These are phyloP conservation scores for Microcos paniculata DNA, from an alignment of 345 rosid genomes.

Conservation along the genomic window DNA sequence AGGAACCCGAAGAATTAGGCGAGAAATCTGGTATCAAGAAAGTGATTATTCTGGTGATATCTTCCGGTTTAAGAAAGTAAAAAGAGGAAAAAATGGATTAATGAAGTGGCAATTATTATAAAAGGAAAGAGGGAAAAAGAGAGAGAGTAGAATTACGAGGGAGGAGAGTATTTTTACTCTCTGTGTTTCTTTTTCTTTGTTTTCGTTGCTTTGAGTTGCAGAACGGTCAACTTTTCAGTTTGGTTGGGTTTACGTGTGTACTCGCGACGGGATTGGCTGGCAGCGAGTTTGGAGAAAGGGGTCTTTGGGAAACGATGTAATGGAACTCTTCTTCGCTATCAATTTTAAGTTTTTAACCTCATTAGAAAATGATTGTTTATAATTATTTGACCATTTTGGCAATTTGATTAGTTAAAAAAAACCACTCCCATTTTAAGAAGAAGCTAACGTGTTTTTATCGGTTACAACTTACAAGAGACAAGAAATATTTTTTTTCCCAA, in stretches of 20 bases:
- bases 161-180: not conserved
- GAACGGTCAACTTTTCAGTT: not conserved
- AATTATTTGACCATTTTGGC: not conserved
- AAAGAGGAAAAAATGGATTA: no score
- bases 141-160: not conserved
- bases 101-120: not conserved
- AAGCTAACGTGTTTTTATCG: no score
- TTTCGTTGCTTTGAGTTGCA: not conserved
- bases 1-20: not conserved
- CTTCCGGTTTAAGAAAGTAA: conserved; percentile 10
- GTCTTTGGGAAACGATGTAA: not conserved
- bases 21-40: conserved; percentile 1
- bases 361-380: not conserved
- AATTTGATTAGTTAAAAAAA: no score
- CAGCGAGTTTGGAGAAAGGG: not conserved
- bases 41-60: not conserved
- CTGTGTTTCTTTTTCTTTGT: not conserved
- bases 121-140: not conserved
- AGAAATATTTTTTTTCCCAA: no score
- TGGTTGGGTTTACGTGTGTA: not conserved
- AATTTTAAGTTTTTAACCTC: not conserved
- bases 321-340: not conserved
- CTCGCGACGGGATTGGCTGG: conserved; percentile 18
- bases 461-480: no score
- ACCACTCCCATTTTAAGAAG: no score